phyloP scores from a whole-genome alignment of 257 asterid species.

The Ilex aquifolium region DNA sequence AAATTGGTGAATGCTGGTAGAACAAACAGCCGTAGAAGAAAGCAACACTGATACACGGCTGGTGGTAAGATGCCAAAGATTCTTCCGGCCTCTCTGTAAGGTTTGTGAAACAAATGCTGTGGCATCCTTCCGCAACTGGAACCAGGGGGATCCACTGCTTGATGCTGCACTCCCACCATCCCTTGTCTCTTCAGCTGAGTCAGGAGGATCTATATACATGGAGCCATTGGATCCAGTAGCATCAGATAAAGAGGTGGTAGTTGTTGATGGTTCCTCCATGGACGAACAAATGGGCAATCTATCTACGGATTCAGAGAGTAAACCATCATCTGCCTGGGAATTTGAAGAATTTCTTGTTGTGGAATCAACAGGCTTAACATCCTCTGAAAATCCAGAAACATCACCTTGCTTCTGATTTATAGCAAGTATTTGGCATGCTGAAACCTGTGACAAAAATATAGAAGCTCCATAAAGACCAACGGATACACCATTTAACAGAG shows the following conservation, averaged over 20 bases:
- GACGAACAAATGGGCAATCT: slow-evolving; percentile 29
- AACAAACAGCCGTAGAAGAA: slow-evolving; percentile 81
- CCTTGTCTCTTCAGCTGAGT: slow-evolving; percentile 55
- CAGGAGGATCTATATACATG: slow-evolving; percentile 17
- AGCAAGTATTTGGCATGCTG: slow-evolving; percentile 28
- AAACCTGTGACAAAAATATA: slow-evolving; percentile 30
- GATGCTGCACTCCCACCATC: slow-evolving; percentile 95
- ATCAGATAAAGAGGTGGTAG: slow-evolving; percentile 36
- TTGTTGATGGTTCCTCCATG: slow-evolving; percentile 31
- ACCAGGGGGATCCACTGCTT: slow-evolving; percentile 96
- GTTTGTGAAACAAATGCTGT: slow-evolving; percentile 72
- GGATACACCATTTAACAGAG: background rate
- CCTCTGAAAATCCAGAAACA: slow-evolving; percentile 24
- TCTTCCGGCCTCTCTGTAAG: slow-evolving; percentile 83
- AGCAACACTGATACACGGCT: slow-evolving; percentile 94
- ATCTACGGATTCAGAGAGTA: slow-evolving; percentile 31
- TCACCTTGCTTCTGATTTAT: slow-evolving; percentile 18
- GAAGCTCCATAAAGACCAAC: slow-evolving; percentile 9
- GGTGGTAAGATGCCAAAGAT: slow-evolving; percentile 97
- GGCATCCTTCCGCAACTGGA: slow-evolving; percentile 77
- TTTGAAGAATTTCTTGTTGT: slow-evolving; percentile 35
- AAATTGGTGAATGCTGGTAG: slow-evolving; percentile 91
- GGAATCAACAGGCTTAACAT: slow-evolving; percentile 5
- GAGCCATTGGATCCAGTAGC: slow-evolving; percentile 33
- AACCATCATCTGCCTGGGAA: slow-evolving; percentile 32